Base-by-base conservation (phyloP, 148 eudicot genomes). In the Nepenthes gracilis region DNA sequence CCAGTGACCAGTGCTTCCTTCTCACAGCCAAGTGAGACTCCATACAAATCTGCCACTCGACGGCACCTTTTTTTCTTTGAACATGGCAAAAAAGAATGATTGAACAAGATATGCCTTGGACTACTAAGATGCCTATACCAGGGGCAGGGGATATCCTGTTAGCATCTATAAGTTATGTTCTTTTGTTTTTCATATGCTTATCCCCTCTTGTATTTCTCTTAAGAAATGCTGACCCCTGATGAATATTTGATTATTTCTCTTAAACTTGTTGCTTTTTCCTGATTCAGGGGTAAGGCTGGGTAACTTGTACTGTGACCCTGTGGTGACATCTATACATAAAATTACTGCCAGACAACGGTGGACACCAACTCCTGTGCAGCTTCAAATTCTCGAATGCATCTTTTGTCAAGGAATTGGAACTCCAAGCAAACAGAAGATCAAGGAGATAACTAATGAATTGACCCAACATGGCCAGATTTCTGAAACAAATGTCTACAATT, bases 401-500 rank as follows among this genome's bases (percentile, higher is more conserved):
- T 90, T 90, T 64, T 86, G 86, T 56, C 86, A 86, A 71, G 97
- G 88, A 54, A 90, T 75, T 6, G 97, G 95, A 40, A 90, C 95
- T 50, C 97, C 97, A 34, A 86, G 85, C 85, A 90, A 90, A 73
- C 90, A 86, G 81, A 90, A 86, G 86, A 86, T 86, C 71, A 84
- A 90, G 64, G 97, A 90, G 40, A 90, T 86, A 60, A 84, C 95
- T 36, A 59, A 71, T 13, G 95, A 90, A 43, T 67, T 90, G 62
- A 75, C 85, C 56, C 97, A 84, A 62, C 95, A 86, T 49, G 97
- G 97, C 36, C 95, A 84, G 73, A 90, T 90, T 53, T 86, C 90
- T 1, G 97, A 86, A 69, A 90, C 97, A 35, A 89, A 90, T 68
- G 97, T 90, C 68, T 90, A 90, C 66, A 90, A 90, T 70, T 90